Percentiles rank a stretch among this genome's conserved stretches.
phyloP scores from a whole-genome alignment of 2,329 filamentous ascomycete genomes.

The Cladosporium halotolerans region DNA sequence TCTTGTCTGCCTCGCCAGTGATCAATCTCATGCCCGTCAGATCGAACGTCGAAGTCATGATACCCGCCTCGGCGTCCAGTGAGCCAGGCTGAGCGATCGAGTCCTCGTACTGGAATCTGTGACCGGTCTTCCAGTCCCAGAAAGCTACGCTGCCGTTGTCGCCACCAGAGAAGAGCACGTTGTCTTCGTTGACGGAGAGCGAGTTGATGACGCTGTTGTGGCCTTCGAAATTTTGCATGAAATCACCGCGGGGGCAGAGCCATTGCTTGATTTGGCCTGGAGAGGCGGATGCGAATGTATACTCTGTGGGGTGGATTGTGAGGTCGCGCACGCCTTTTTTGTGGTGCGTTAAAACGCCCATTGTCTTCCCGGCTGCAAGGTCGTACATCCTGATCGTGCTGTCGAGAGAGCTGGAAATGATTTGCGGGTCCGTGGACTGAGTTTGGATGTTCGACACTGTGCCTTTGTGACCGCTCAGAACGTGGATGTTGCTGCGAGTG shows the following conservation, averaged over 20 bases:
- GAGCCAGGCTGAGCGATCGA: slow-evolving; percentile 91
- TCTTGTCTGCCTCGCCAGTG: slow-evolving; percentile 94
- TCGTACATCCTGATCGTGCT: slow-evolving; percentile 91
- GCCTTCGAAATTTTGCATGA: slow-evolving; percentile 98
- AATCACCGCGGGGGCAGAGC: slow-evolving; percentile 95
- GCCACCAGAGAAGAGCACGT: slow-evolving; percentile 88
- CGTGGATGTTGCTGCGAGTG: slow-evolving; percentile 90
- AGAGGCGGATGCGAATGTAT: slow-evolving; percentile 90
- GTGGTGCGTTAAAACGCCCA: slow-evolving; percentile 94
- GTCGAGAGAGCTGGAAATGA: slow-evolving; percentile 90
- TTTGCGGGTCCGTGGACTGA: slow-evolving; percentile 92
- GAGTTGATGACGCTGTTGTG: slow-evolving; percentile 97
- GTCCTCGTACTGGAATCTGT: slow-evolving; percentile 83
- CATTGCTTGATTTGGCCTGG: slow-evolving; percentile 97
- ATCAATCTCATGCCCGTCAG: slow-evolving; percentile 82
- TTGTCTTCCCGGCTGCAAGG: slow-evolving; percentile 89
- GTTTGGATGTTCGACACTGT: slow-evolving; percentile 86
- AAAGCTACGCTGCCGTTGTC: slow-evolving; percentile 96
- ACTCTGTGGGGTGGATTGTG: slow-evolving; percentile 80
- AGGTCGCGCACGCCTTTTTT: slow-evolving; percentile 92
- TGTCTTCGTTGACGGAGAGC: slow-evolving; percentile 85
- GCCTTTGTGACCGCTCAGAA: slow-evolving; percentile 81
- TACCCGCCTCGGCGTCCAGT: slow-evolving; percentile 85
- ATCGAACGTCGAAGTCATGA: slow-evolving; percentile 93
- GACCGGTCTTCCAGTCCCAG: slow-evolving; percentile 98